A percentile compares a stretch with the other conserved stretches of the same genome.
Conservation (phyloP, 257 asterid species). For the Eucommia ulmoides region DNA sequence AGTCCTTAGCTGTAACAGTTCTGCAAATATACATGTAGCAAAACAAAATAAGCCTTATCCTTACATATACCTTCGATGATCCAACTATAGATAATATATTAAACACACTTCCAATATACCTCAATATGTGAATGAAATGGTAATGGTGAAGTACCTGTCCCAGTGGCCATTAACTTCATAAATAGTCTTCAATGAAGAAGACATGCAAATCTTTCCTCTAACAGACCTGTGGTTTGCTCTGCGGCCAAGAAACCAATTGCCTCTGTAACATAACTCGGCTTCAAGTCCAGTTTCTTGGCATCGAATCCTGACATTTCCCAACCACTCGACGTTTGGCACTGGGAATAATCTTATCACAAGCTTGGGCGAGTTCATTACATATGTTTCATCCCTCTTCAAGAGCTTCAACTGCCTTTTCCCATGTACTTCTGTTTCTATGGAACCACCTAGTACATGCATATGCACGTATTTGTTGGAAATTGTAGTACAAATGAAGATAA, state of each 20-base stretch:
- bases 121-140: too few species aligned
- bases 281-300: conserved; percentile 60
- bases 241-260: conserved; percentile 32
- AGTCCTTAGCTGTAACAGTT: conserved; percentile 37
- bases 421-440: conserved; percentile 52
- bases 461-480: too few species aligned
- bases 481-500: not conserved
- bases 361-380: conserved; percentile 63
- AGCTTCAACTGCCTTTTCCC: conserved; percentile 52
- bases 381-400: conserved; percentile 39
- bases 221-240: conserved; percentile 40
- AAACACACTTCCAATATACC: too few species aligned
- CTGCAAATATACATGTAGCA: conserved; percentile 17
- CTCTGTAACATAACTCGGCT: conserved; percentile 55
- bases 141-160: conserved; percentile 49
- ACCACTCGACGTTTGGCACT: conserved; percentile 58
- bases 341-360: conserved; percentile 66
- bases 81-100: too few species aligned
- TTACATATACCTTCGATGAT: not conserved
- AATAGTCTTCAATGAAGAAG: conserved; percentile 40
- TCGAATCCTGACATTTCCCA: conserved; percentile 43
- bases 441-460: conserved; percentile 30
- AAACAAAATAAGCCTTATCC: not conserved
- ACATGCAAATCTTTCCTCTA: conserved; percentile 40
- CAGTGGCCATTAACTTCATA: conserved; percentile 65